Percentiles rank a stretch among this genome's conserved stretches.
Conservation (phyloP, 2,329 filamentous ascomycete species). For the Purpureocillium lavendulum region DNA sequence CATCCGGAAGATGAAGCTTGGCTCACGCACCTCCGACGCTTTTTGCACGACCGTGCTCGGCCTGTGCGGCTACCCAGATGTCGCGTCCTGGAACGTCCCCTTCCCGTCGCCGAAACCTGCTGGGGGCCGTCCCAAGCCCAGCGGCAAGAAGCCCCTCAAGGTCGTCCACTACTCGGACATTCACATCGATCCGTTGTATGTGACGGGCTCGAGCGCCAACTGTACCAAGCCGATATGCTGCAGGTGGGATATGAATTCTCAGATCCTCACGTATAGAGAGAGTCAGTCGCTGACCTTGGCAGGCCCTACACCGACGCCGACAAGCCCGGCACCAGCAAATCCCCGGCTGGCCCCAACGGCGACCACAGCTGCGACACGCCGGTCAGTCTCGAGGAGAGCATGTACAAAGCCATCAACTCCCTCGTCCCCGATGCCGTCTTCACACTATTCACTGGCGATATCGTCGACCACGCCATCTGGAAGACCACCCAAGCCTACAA, state of each 20-base stretch:
- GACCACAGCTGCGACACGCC: constrained; percentile 46
- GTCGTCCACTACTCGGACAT: constrained; percentile 54
- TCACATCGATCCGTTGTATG: constrained; percentile 48
- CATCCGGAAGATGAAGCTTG: constrained; percentile 36
- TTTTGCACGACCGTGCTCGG: constrained; percentile 47
- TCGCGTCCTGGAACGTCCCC: constrained; percentile 31
- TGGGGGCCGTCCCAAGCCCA: constrained; percentile 27
- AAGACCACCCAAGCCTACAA: constrained; percentile 29
- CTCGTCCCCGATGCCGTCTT: constrained; percentile 40
- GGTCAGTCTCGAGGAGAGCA: constrained; percentile 40
- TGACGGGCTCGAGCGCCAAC: constrained; percentile 41
- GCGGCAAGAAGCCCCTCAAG: constrained; percentile 37
- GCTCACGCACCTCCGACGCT: constrained; percentile 39
- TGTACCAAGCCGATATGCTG: constrained; percentile 54
- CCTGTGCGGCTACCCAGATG: constrained; percentile 39
- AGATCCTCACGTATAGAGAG: too few species aligned
- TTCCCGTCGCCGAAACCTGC: constrained; percentile 34
- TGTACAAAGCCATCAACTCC: constrained; percentile 41
- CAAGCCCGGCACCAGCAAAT: constrained; percentile 36
- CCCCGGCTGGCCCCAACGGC: constrained; percentile 43
- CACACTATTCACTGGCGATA: constrained; percentile 51
- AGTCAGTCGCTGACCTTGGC: too few species aligned
- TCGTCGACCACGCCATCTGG: constrained; percentile 45
- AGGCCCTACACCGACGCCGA: constrained; percentile 36
- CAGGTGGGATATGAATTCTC: constrained; percentile 27